A percentile compares a stretch with the other conserved stretches of the same genome.
Conservation (phyloP, 371 early-diverging fungal genomes). For the Mortierella polycephala region DNA sequence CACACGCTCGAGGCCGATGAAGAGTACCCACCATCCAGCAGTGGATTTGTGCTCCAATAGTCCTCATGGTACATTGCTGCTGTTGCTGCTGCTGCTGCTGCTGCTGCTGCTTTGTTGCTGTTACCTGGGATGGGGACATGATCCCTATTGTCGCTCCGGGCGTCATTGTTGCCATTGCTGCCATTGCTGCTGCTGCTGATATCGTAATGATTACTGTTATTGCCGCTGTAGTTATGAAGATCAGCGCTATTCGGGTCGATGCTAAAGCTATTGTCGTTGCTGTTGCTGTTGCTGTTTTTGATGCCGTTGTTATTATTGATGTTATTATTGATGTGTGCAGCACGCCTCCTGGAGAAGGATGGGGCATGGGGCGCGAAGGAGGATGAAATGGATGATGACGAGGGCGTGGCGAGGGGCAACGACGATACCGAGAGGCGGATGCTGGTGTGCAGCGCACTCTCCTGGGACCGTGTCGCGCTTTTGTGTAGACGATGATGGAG, state of each 20-base stretch:
- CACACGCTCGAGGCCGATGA: conserved; percentile 44
- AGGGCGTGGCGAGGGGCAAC: conserved; percentile 32
- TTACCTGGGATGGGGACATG: conserved; percentile 18
- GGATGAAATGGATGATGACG: conserved; percentile 29
- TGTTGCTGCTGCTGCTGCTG: background rate
- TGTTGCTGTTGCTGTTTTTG: conserved; percentile 1
- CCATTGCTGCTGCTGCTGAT: conserved; percentile 5
- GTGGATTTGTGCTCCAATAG: conserved; percentile 37
- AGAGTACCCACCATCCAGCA: conserved; percentile 49
- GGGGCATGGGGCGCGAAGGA: conserved; percentile 26
- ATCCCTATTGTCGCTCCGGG: background rate
- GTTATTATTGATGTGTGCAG: conserved; percentile 15
- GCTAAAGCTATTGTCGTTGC: conserved; percentile 6
- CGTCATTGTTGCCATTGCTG: conserved; percentile 5
- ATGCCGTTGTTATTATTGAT: conserved; percentile 6
- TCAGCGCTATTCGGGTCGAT: conserved; percentile 4
- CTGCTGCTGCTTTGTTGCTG: background rate
- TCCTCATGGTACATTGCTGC: conserved; percentile 30
- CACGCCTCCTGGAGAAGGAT: conserved; percentile 48
- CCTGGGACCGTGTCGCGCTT: conserved; percentile 20
- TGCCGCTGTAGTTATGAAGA: background rate
- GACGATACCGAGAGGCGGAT: conserved; percentile 20
- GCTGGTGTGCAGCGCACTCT: conserved; percentile 13
- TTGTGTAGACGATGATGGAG: conserved; percentile 49
- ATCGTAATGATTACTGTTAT: conserved; percentile 3